Evolutionary conservation across 768 basidiomycete species (phyloP).

Genomic region (Russula vinacea): DNA sequence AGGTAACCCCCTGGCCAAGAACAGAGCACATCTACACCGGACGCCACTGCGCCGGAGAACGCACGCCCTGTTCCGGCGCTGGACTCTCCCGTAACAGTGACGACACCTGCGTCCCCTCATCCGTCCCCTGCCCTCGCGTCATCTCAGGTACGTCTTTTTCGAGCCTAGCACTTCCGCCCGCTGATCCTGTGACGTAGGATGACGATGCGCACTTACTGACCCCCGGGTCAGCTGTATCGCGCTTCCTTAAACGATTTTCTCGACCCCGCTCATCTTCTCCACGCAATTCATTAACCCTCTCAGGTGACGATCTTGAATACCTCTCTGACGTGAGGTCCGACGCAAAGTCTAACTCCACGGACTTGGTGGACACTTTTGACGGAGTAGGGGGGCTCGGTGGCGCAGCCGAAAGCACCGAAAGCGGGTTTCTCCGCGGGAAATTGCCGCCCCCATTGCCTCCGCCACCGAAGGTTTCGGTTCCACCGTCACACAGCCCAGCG

Average conservation of each 20-base stretch:
- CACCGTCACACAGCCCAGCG: not conserved
- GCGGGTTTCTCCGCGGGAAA: slow-evolving; percentile 36
- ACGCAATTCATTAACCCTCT: slow-evolving; percentile 63
- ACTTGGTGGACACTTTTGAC: slow-evolving; percentile 38
- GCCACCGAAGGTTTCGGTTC: not conserved
- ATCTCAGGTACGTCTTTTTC: slow-evolving; percentile 23
- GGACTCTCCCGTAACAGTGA: slow-evolving; percentile 3
- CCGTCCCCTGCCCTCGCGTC: not conserved
- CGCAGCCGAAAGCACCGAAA: slow-evolving; percentile 40
- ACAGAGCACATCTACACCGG: not conserved
- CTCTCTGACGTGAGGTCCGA: slow-evolving; percentile 50
- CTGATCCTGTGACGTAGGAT: slow-evolving; percentile 30
- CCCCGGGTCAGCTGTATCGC: slow-evolving; percentile 67
- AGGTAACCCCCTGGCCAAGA: slow-evolving; percentile 1
- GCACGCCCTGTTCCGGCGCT: not conserved
- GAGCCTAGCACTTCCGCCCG: slow-evolving; percentile 16
- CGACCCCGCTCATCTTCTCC: slow-evolving; percentile 44
- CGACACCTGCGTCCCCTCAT: slow-evolving; percentile 3
- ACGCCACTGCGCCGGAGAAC: slow-evolving; percentile 9
- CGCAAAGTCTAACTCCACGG: slow-evolving; percentile 51
- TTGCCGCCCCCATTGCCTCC: slow-evolving; percentile 25
- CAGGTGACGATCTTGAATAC: slow-evolving; percentile 78
- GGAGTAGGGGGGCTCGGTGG: slow-evolving; percentile 40
- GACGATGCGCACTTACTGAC: slow-evolving; percentile 27
- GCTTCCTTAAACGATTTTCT: slow-evolving; percentile 76